Base-by-base conservation (phyloP, 768 basidiomycete species). In the Serendipita vermifera region DNA sequence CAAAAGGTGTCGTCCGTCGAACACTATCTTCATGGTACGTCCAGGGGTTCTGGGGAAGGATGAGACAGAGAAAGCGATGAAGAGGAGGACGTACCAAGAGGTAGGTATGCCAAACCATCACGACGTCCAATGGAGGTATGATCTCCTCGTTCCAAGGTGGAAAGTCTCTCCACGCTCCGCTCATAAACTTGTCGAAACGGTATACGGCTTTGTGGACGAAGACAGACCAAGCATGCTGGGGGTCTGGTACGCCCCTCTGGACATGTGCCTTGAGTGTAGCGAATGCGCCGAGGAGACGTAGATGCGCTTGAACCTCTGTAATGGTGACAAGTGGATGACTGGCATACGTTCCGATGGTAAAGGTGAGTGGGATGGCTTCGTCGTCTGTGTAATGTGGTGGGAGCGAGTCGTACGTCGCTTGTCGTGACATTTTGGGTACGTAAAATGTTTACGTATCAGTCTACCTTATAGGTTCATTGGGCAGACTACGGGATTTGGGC, bases 71-170 rank as follows among this genome's bases (percentile, higher is more conserved):
- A 9, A n/a, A n/a, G n/a, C n/a, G 17, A 51, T 5, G 22, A 51
- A 9, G n/a, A 11, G 11, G n/a, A n/a, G n/a, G 7, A 9, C 46
- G 5, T 24, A 57, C 56, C 29, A 62, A 55, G 43, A 62, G 36
- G 57, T 62, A 62, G 2, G 57, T 57, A 33, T 62, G 61, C 61
- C 61, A 62, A 26, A 62, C 61, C 61, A 62, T 62, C n/a, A 58
- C 26, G 3, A 62, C 57, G 41, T 62, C 61, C 27, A 60, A 35
- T n/a, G 59, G 39, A 13, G 54, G 61, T 14, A 55, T 36, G 22
- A 17, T 29, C 7, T 20, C 22, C 46, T 51, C 46, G 46, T 29
- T 51, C 46, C 46, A 51, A 22, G 9, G 11, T 5, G 46, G 46
- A 26, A 51, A 51, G 31, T 51, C 46, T 9, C 22, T 51, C 46